Conservation (phyloP, 139 green algal species). For the Tetradesmus obliquus region DNA sequence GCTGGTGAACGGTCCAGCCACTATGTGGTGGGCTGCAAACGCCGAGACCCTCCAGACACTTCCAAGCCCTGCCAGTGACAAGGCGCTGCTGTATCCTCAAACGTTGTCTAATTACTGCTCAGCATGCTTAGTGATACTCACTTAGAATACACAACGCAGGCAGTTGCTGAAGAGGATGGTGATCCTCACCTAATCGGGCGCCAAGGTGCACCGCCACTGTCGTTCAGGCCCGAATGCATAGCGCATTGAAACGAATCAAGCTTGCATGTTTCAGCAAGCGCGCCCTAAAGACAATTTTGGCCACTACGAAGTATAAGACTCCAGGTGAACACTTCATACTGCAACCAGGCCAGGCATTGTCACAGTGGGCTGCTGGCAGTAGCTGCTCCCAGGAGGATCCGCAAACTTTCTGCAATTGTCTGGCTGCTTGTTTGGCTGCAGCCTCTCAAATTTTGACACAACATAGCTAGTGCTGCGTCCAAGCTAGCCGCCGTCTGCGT, state of each 20-base stretch:
- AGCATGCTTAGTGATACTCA: too few species aligned
- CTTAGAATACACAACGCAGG: background rate
- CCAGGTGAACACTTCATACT: background rate
- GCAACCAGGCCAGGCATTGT: background rate
- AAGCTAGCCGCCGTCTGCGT: constrained; percentile 3
- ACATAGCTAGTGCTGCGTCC: background rate
- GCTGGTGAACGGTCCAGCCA: background rate
- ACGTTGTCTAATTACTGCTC: background rate
- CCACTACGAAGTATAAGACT: background rate
- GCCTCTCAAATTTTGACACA: background rate
- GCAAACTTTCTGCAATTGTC: background rate
- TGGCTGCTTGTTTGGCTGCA: background rate
- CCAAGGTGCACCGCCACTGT: background rate
- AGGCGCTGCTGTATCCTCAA: background rate
- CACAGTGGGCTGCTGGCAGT: background rate
- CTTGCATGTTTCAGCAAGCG: background rate
- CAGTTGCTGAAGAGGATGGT: background rate
- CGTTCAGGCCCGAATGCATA: background rate
- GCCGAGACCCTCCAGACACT: background rate
- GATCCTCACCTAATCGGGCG: background rate
- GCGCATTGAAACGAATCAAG: background rate
- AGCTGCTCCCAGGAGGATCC: background rate
- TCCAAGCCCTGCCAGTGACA: constrained; percentile 3
- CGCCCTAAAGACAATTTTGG: background rate
- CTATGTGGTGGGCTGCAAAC: background rate